Evolutionary conservation across 2,329 filamentous ascomycete species (phyloP), one percentile per base, ranked within the genome.

Genomic region (Pseudocercospora macadamiae): DNA sequence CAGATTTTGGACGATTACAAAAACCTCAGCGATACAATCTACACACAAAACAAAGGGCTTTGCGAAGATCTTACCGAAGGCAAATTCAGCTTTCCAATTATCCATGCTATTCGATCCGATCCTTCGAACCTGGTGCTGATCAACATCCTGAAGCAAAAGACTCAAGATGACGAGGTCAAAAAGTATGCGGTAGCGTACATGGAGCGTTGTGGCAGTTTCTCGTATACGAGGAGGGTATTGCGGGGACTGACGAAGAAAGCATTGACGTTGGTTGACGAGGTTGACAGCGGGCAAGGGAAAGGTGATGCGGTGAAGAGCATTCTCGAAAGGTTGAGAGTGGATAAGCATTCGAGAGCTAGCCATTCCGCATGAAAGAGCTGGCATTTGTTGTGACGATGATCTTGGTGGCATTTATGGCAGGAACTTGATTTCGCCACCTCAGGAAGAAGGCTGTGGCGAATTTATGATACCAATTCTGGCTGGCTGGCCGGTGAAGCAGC

Each of bases 31-130:
- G 73, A 78, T 37, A 71, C 75, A 2, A 74, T 70, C 70, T 97
- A 97, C 80, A 87, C 87, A 34, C 81, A 89, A 64, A 93, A 96
- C 75, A 97, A 97, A 79, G 95, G 93, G 51, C 84, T 96, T 67
- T 96, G 91, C 75, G 93, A 97, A 79, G 95, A 97, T 76, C 78
- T 97, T 68, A 97, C 92, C 1, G 95, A 97, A 78, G 93, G 93
- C 64, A 97, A 97, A 81, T 97, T 97, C 79, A 93, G 89, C 23
- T 97, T 97, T 73, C 92, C 93, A 37, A 88, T 97, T 69, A 96
- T 97, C 69, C 93, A 97, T 78, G 89, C 89, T 73, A 96, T 97
- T 67, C 89, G 90, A 62, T 78, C 88, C 60, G 85, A 92, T 71
- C 90, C 85, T 16, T 77, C 79, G 26, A 90, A 92, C 71, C 80